phyloP scores from a whole-genome alignment of 768 basidiomycete species.

The Auricularia sp. region DNA sequence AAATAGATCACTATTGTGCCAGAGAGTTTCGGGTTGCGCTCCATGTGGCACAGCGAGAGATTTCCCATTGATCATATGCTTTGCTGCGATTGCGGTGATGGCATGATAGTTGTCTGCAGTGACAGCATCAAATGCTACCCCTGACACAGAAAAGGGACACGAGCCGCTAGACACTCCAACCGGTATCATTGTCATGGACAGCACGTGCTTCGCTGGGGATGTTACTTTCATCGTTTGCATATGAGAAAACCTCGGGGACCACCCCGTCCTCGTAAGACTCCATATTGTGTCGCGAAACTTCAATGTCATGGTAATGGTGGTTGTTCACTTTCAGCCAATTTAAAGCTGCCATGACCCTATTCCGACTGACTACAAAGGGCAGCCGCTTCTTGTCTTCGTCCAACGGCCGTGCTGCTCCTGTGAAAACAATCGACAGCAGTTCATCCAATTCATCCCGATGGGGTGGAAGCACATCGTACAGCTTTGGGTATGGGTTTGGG shows the following conservation, averaged over 20 bases:
- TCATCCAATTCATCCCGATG: conserved; percentile 22
- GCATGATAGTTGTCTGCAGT: conserved; percentile 11
- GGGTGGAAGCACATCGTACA: background rate
- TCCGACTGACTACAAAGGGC: background rate
- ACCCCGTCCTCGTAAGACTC: background rate
- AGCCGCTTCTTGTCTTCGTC: conserved; percentile 16
- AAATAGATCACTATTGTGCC: conserved; percentile 26
- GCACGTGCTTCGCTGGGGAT: background rate
- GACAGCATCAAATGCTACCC: conserved; percentile 21
- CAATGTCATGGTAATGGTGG: background rate
- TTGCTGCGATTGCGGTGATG: conserved; percentile 18
- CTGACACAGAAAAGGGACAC: conserved; percentile 32
- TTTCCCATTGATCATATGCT: conserved; percentile 20
- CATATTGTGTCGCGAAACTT: background rate
- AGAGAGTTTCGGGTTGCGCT: conserved; percentile 20
- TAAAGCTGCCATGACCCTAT: background rate
- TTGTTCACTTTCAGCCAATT: background rate
- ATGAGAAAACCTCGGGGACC: background rate
- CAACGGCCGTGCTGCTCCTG: conserved; percentile 19
- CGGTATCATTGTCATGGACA: background rate
- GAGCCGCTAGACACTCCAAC: conserved; percentile 14
- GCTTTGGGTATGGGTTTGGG: background rate
- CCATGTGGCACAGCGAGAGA: conserved; percentile 23
- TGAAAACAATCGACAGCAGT: conserved; percentile 24
- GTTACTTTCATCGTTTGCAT: background rate